phyloP scores from a whole-genome alignment of 1,284 basidiomycete genomes.

The Schizopora paradoxa region DNA sequence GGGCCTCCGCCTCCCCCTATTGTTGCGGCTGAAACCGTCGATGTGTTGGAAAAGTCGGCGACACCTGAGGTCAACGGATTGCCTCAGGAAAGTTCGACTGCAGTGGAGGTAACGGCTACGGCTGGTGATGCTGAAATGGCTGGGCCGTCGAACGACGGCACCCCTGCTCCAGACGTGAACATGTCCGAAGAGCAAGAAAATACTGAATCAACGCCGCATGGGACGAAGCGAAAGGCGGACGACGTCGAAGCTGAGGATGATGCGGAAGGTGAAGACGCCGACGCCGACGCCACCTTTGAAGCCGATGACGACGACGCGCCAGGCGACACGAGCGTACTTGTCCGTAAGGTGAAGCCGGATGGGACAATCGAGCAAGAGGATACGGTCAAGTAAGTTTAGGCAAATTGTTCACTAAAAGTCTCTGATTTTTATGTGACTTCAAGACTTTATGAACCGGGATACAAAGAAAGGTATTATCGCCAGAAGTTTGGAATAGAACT shows the following conservation, averaged over 20 bases:
- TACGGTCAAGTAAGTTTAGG: constrained; percentile 72
- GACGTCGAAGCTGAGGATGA: constrained; percentile 42
- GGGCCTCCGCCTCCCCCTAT: not conserved
- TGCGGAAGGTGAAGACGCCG: constrained; percentile 46
- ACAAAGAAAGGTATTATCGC: constrained; percentile 91
- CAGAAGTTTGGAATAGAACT: constrained; percentile 87
- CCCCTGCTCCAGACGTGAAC: no score
- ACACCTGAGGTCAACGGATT: no score
- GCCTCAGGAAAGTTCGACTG: no score
- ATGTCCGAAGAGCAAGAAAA: no score
- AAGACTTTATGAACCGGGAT: constrained; percentile 92
- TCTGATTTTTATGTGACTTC: constrained; percentile 9
- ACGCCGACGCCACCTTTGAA: constrained; percentile 38
- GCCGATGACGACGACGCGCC: constrained; percentile 36
- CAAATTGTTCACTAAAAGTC: constrained; percentile 3
- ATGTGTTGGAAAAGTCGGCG: no score
- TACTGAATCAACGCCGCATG: constrained; percentile 28
- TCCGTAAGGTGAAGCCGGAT: constrained; percentile 77
- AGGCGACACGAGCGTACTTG: constrained; percentile 31
- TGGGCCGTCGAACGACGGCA: no score
- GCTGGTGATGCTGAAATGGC: not conserved
- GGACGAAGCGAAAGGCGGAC: constrained; percentile 68
- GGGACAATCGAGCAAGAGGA: constrained; percentile 92
- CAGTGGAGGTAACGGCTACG: no score
- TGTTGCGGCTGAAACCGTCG: not conserved